Evolutionary conservation across 73 alveolate species (phyloP).

Genomic region (Paramecium octaurelia): DNA sequence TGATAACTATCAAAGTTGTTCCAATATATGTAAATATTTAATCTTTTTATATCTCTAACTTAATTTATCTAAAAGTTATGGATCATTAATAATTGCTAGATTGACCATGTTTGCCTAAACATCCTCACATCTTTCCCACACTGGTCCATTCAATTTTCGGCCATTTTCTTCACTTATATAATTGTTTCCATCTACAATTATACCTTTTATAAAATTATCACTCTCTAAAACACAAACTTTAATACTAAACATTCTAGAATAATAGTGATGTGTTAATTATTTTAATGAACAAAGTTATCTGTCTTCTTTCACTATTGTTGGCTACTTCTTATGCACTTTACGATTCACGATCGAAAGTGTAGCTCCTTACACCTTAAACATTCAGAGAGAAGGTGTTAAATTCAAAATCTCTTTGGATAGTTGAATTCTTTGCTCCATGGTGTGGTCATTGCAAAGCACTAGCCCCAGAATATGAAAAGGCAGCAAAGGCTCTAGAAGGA

Average conservation of each 20-base stretch:
- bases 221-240: conserved; percentile 30
- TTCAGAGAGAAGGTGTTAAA: conserved; percentile 81
- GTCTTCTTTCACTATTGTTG: neutral
- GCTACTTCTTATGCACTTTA: conserved; percentile 63
- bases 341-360: conserved; percentile 73
- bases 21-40: conserved; percentile 97
- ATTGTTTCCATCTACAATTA: neutral
- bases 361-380: conserved; percentile 71
- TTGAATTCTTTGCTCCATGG: conserved; percentile 96
- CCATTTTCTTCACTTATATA: conserved; percentile 4
- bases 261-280: conserved; percentile 32
- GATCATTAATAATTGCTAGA: conserved; percentile 73
- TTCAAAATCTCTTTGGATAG: conserved; percentile 85
- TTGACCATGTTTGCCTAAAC: neutral
- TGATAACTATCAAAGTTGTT: conserved; percentile 91
- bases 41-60: conserved; percentile 81
- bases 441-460: conserved; percentile 96
- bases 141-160: neutral
- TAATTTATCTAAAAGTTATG: conserved; percentile 80
- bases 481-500: conserved; percentile 92
- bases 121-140: conserved; percentile 6
- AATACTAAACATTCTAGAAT: conserved; percentile 38
- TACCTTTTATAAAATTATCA: conserved; percentile 7
- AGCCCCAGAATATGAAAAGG: conserved; percentile 96
- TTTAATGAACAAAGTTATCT: conserved; percentile 2